These are phyloP conservation scores for Pythium folliculosum DNA, from an alignment of 352 stramenopile species.

Conservation along the genomic window DNA sequence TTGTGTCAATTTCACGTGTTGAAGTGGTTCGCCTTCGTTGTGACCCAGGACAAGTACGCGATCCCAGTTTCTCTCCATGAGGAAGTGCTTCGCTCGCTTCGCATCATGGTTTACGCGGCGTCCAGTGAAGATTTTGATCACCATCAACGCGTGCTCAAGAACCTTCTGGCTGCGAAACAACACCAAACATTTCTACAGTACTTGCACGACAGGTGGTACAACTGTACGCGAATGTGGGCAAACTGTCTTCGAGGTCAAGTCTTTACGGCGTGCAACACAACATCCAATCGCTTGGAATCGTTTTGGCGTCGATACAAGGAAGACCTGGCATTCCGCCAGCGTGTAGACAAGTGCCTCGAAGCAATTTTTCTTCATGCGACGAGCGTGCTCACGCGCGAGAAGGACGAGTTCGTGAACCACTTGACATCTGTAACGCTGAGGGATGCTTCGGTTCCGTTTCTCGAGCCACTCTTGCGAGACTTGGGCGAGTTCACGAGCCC, in stretches of 20 bases:
- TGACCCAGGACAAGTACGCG: neutral
- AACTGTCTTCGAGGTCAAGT: neutral
- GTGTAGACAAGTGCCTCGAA: conserved; percentile 1
- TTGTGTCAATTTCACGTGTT: conserved; percentile 29
- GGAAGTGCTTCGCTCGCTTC: neutral
- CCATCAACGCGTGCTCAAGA: neutral
- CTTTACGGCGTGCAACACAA: conserved; percentile 7
- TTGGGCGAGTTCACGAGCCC: neutral
- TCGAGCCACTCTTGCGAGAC: neutral
- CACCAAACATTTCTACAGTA: neutral
- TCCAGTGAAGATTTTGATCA: neutral
- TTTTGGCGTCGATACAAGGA: conserved; percentile 3
- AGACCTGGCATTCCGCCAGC: too few relatives aligned
- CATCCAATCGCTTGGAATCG: conserved; percentile 6
- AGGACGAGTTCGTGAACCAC: neutral
- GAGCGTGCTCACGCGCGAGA: neutral
- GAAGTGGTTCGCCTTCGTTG: conserved; percentile 4
- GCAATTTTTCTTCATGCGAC: conserved; percentile 3
- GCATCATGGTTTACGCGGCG: neutral
- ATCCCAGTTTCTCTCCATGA: neutral
- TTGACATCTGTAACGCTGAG: too few relatives aligned
- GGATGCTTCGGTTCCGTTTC: neutral
- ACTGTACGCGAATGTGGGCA: neutral
- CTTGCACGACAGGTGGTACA: neutral
- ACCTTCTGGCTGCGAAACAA: neutral